These are phyloP conservation scores for Pholiota microspora DNA, from an alignment of 768 basidiomycete genomes.

Conservation along the genomic window DNA sequence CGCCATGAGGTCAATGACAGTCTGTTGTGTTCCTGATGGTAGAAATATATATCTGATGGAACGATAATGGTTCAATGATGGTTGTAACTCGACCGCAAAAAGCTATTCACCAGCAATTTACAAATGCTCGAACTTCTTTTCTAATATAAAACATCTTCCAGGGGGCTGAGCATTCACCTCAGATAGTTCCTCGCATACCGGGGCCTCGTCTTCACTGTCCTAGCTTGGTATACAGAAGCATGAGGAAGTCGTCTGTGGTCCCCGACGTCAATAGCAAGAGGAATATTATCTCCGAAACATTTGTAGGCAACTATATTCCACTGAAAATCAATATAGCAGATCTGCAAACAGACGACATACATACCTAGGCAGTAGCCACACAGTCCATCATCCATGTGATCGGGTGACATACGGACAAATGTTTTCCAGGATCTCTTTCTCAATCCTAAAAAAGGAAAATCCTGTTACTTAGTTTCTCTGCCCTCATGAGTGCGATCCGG, in stretches of 20 bases:
- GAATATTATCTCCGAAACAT: constrained; percentile 54
- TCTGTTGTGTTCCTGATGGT: too few relatives aligned
- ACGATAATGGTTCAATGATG: too few relatives aligned
- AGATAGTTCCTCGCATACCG: constrained; percentile 45
- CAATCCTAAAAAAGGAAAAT: constrained; percentile 56
- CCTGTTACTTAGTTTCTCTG: constrained; percentile 54
- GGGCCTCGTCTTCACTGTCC: constrained; percentile 41
- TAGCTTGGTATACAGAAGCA: constrained; percentile 43
- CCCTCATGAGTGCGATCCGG: constrained; percentile 36
- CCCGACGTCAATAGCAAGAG: constrained; percentile 54
- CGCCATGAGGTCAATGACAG: too few relatives aligned
- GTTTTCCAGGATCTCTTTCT: constrained; percentile 46
- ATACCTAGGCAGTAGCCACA: too few relatives aligned
- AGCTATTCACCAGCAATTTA: constrained; percentile 41
- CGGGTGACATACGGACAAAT: constrained; percentile 63
- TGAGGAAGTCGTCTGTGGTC: constrained; percentile 46
- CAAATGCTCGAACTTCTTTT: constrained; percentile 48
- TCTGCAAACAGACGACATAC: too few relatives aligned
- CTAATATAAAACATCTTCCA: constrained; percentile 41
- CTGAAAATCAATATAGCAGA: too few relatives aligned
- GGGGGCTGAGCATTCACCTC: constrained; percentile 44
- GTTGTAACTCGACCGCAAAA: neutral
- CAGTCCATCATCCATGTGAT: constrained; percentile 19
- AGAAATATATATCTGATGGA: too few relatives aligned
- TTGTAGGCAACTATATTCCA: constrained; percentile 37